Base-by-base conservation (phyloP, 257 asterid species). In the Solanum habrochaites region DNA sequence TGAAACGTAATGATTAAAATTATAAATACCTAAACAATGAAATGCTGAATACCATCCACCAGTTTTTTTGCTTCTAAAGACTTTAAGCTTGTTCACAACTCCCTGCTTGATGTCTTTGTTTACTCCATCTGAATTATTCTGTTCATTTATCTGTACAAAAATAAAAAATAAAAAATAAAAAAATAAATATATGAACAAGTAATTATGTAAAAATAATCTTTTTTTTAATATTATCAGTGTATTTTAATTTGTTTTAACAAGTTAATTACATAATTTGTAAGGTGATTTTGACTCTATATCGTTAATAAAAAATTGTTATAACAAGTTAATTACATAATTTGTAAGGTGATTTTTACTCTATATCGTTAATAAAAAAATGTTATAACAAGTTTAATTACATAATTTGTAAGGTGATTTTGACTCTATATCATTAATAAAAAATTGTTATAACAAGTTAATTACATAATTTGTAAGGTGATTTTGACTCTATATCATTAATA, bases 31-130 rank as follows among this genome's bases (percentile, higher is more conserved):
- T 66, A 96, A 88, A 86, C 95, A 85, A 42, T 95, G 92, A 67
- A 88, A 83, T 70, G 96, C 98, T 43, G 88, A 91, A 64, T 52
- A 45, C 97, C 98, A 96, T 86, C 96, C 95, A 29, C 97, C 96
- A 3, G 71, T 40, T 40, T 29, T 47, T 60, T 91, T 90, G 86
- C 74, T 92, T 67, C 72, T 74, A 15, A 85, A 15, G 14, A 29
- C 80, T 67, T 62, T 47, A 47, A 80, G 82, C 7, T 81, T 81
- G 45, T 47, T 49, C 43, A 49, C 62, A 16, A 29, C 27, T 49
- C 42, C 52, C 20, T 81, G 66, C 69, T 49, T 81, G 85, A 81
- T 9, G 67, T 60, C 31, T 18, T 16, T 49, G 66, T 20, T 18
- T 29, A 4, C 25, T 25, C 64, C 64, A n/a, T 1, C 70, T 62